These are phyloP conservation scores for Heterobasidion occidentale DNA, from an alignment of 1,284 basidiomycete species.

Conservation along the genomic window DNA sequence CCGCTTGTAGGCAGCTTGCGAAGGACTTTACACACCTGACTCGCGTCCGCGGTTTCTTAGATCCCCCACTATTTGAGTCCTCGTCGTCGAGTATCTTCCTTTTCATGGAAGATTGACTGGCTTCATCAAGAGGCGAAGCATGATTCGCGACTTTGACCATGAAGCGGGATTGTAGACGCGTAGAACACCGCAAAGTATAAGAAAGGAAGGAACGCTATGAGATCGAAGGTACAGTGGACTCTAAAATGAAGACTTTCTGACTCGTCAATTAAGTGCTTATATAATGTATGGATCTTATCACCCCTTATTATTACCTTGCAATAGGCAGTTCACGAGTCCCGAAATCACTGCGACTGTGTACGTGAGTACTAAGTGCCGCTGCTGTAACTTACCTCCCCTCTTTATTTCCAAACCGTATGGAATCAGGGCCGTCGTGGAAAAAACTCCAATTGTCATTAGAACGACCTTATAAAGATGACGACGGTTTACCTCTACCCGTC, in stretches of 20 bases:
- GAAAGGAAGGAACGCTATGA: not conserved
- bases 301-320: too few relatives aligned
- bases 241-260: not conserved
- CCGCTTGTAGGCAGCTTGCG: conserved; percentile 4
- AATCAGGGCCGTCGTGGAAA: conserved; percentile 36
- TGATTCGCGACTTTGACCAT: conserved; percentile 19
- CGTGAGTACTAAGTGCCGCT: not conserved
- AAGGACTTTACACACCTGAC: conserved; percentile 48
- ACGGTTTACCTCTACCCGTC: conserved; percentile 50
- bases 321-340: too few relatives aligned
- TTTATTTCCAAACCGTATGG: not conserved
- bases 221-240: not conserved
- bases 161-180: not conserved
- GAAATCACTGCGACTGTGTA: too few relatives aligned
- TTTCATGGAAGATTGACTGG: conserved; percentile 24
- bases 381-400: not conserved
- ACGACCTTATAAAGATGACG: conserved; percentile 70
- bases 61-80: conserved; percentile 28
- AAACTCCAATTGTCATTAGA: conserved; percentile 61
- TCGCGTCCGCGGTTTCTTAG: conserved; percentile 68
- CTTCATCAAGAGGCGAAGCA: conserved; percentile 2
- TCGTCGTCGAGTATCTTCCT: conserved; percentile 63
- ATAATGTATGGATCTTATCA: too few relatives aligned
- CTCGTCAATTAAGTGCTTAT: not conserved
- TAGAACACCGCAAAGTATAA: not conserved